A percentile compares a stretch with the other conserved stretches of the same genome.
These are phyloP conservation scores for Mrakia gelida DNA, from an alignment of 768 basidiomycete genomes.

Conservation along the genomic window DNA sequence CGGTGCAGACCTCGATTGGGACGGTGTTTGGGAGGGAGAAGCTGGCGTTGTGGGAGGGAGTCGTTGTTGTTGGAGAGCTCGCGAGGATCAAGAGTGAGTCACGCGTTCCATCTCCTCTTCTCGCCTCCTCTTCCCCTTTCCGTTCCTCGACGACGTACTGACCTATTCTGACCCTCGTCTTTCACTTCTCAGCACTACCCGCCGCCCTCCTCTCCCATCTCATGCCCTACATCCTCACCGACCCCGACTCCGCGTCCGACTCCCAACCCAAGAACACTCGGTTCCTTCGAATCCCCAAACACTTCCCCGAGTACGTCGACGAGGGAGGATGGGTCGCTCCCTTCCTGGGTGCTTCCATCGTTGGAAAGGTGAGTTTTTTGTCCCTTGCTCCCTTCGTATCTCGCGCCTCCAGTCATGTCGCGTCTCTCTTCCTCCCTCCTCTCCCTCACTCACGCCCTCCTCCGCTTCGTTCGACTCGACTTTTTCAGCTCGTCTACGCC, in stretches of 20 bases:
- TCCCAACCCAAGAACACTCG: conserved; percentile 64
- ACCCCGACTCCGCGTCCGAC: conserved; percentile 41
- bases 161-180: neutral
- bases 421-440: neutral
- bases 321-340: conserved; percentile 75
- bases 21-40: conserved; percentile 58
- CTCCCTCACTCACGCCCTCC: too few relatives aligned
- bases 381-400: too few relatives aligned
- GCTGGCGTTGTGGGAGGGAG: conserved; percentile 59
- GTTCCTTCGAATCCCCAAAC: conserved; percentile 70
- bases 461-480: neutral
- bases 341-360: conserved; percentile 75
- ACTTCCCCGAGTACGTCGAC: conserved; percentile 84
- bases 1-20: conserved; percentile 32
- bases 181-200: conserved; percentile 44
- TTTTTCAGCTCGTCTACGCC: conserved; percentile 18
- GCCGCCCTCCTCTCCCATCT: conserved; percentile 20
- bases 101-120: too few relatives aligned
- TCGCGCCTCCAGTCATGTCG: too few relatives aligned
- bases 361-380: conserved; percentile 68
- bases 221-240: conserved; percentile 32
- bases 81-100: conserved; percentile 68
- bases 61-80: conserved; percentile 62
- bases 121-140: neutral
- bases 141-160: neutral